phyloP scores from a whole-genome alignment of 2,329 filamentous ascomycete species.

The Trichoderma brevicompactum region DNA sequence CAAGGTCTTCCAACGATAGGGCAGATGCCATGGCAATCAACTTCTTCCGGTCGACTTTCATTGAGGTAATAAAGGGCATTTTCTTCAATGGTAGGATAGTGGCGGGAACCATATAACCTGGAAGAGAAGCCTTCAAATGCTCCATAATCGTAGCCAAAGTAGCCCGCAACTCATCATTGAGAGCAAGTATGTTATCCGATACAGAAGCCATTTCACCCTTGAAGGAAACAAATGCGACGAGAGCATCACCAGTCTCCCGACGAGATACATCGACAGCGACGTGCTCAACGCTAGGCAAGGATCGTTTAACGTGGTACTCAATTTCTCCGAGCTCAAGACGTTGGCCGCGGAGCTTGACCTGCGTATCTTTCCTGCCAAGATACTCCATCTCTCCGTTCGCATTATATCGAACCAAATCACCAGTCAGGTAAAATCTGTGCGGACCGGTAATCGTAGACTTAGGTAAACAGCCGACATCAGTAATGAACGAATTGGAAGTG shows the following conservation, averaged over 20 bases:
- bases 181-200: neutral
- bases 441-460: neutral
- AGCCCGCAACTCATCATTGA: neutral
- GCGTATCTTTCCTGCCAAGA: constrained; percentile 27
- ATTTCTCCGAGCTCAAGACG: constrained; percentile 30
- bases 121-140: constrained; percentile 28
- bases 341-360: constrained; percentile 29
- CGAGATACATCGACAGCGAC: constrained; percentile 17
- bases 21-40: neutral
- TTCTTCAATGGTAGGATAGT: constrained; percentile 36
- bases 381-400: constrained; percentile 12
- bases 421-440: constrained; percentile 35
- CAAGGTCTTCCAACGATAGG: constrained; percentile 8
- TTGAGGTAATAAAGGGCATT: constrained; percentile 30
- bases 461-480: constrained; percentile 35
- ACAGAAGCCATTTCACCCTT: neutral
- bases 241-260: neutral
- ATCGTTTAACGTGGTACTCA: constrained; percentile 24
- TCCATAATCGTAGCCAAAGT: neutral
- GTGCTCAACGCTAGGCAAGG: constrained; percentile 4
- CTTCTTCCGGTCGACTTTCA: constrained; percentile 31
- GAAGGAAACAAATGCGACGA: constrained; percentile 17
- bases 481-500: constrained; percentile 39
- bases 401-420: constrained; percentile 30
- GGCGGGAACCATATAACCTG: constrained; percentile 44